Evolutionary conservation across 2,329 filamentous ascomycete genomes (phyloP).

Genomic region (Periconia sp.): DNA sequence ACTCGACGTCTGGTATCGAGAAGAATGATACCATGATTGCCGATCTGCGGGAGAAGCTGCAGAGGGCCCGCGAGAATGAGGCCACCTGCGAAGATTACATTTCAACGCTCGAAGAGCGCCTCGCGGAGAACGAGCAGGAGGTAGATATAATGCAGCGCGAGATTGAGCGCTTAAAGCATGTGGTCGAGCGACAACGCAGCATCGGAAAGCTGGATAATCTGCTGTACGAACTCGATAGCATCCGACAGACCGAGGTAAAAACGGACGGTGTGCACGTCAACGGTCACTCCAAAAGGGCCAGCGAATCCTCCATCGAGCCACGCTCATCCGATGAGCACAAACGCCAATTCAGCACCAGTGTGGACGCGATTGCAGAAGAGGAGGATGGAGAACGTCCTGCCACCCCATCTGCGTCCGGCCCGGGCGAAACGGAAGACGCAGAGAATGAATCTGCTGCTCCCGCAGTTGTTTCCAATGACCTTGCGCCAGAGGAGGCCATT

Average conservation of each 20-base stretch:
- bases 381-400: conserved; percentile 32
- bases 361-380: conserved; percentile 42
- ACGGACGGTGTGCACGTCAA: conserved; percentile 34
- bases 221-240: conserved; percentile 81
- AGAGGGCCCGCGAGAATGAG: conserved; percentile 86
- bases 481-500: conserved; percentile 20
- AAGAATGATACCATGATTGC: conserved; percentile 83
- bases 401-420: conserved; percentile 24
- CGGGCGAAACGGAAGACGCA: conserved; percentile 9
- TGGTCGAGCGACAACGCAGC: conserved; percentile 92
- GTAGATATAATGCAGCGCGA: conserved; percentile 96
- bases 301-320: conserved; percentile 37
- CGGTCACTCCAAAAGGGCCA: conserved; percentile 36
- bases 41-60: conserved; percentile 89
- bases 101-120: conserved; percentile 88
- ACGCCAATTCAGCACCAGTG: conserved; percentile 34
- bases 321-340: conserved; percentile 25
- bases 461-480: conserved; percentile 17
- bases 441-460: conserved; percentile 16
- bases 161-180: conserved; percentile 89
- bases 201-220: conserved; percentile 93
- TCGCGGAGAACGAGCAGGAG: conserved; percentile 95
- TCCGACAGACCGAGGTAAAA: conserved; percentile 41
- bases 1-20: conserved; percentile 87
- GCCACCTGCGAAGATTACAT: conserved; percentile 93